Percentiles rank a stretch among this genome's conserved stretches.
phyloP scores from a whole-genome alignment of 768 basidiomycete genomes.

The Austroboletus eburneus region DNA sequence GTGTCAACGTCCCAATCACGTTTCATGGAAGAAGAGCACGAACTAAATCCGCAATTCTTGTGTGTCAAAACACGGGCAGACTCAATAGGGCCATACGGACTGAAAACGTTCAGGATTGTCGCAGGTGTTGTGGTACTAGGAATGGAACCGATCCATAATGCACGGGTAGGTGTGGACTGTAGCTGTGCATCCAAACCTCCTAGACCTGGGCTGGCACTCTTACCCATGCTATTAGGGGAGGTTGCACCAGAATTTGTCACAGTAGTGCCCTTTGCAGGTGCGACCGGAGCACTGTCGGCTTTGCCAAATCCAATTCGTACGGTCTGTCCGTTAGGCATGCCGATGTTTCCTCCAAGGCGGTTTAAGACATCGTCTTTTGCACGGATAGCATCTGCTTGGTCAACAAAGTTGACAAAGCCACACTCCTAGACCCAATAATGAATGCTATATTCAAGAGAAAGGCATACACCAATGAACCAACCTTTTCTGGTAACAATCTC shows the following conservation, averaged over 20 bases:
- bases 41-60: constrained; percentile 93
- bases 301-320: constrained; percentile 99
- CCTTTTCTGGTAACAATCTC: constrained; percentile 95
- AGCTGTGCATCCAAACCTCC: constrained; percentile 80
- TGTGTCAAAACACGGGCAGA: constrained; percentile 93
- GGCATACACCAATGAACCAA: constrained; percentile 36
- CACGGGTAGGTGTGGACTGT: constrained; percentile 89
- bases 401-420: constrained; percentile 98
- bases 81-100: constrained; percentile 96
- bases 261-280: constrained; percentile 72
- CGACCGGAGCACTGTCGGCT: constrained; percentile 91
- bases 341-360: constrained; percentile 89
- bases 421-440: constrained; percentile 68
- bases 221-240: constrained; percentile 51
- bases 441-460: constrained; percentile 8
- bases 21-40: constrained; percentile 27
- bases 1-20: constrained; percentile 5
- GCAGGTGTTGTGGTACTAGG: constrained; percentile 93
- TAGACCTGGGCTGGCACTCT: constrained; percentile 51
- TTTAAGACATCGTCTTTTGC: constrained; percentile 98
- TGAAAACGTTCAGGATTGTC: constrained; percentile 92
- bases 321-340: constrained; percentile 91
- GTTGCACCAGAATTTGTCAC: constrained; percentile 61
- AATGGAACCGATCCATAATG: constrained; percentile 97
- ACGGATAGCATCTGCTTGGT: constrained; percentile 91